These are phyloP conservation scores for Phytophthora colocasiae DNA, from an alignment of 352 stramenopile species.

Conservation along the genomic window DNA sequence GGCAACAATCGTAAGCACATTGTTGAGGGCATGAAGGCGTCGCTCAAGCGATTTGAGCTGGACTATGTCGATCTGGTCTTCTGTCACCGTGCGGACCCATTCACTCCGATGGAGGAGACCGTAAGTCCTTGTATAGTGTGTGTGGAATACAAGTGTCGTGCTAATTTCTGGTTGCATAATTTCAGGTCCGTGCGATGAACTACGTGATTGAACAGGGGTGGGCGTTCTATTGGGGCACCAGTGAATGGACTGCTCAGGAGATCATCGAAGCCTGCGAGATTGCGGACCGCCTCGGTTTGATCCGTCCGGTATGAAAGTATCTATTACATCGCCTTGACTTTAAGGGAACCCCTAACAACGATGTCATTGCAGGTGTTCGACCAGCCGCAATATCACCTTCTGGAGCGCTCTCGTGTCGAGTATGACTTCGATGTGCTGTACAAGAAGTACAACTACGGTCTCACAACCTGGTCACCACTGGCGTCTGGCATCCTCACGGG, in stretches of 20 bases:
- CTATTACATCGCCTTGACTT: not conserved
- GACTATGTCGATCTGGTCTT: constrained; percentile 79
- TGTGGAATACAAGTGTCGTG: not conserved
- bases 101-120: constrained; percentile 72
- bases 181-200: constrained; percentile 57
- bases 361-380: constrained; percentile 56
- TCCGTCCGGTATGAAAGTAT: constrained; percentile 34
- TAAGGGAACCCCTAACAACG: constrained; percentile 7
- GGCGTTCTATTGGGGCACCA: constrained; percentile 69
- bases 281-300: constrained; percentile 44
- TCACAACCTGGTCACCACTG: constrained; percentile 77
- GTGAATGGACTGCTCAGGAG: constrained; percentile 71
- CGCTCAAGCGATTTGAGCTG: constrained; percentile 59
- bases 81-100: constrained; percentile 67
- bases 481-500: constrained; percentile 69
- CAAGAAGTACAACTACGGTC: constrained; percentile 74
- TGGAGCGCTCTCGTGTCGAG: constrained; percentile 71
- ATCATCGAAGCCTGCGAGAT: constrained; percentile 64
- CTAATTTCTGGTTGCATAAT: not conserved
- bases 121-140: constrained; percentile 27
- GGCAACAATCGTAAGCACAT: constrained; percentile 61
- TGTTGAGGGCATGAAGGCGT: constrained; percentile 64
- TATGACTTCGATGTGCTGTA: constrained; percentile 70
- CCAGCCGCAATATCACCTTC: constrained; percentile 80
- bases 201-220: constrained; percentile 40